A percentile compares a stretch with the other conserved stretches of the same genome.
Evolutionary conservation across 441 rosid species (phyloP).

Genomic region (Lepidium campestre): DNA sequence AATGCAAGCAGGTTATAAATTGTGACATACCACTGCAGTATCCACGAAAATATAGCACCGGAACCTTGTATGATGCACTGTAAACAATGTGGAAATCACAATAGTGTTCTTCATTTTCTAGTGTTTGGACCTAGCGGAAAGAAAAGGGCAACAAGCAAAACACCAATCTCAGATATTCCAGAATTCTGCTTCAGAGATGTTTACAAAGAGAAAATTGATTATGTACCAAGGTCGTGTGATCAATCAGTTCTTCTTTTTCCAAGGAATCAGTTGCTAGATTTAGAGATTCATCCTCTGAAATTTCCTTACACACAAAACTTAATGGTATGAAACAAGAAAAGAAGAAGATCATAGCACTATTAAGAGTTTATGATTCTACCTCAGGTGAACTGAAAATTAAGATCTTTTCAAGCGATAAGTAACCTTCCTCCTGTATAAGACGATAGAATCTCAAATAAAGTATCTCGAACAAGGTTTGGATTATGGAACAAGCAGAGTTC

Average conservation of each 20-base stretch:
- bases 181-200: neutral
- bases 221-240: conserved; percentile 63
- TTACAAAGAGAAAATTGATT: neutral
- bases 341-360: neutral
- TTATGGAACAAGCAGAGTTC: neutral
- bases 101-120: conserved; percentile 40
- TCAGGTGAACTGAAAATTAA: conserved; percentile 32
- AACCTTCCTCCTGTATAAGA: conserved; percentile 33
- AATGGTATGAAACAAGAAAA: neutral
- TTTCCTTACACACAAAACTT: conserved; percentile 29
- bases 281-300: conserved; percentile 12
- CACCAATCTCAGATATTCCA: neutral
- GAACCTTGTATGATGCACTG: conserved; percentile 65
- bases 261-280: conserved; percentile 25
- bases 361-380: conserved; percentile 25
- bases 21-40: conserved; percentile 47
- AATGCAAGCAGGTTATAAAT: neutral
- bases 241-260: conserved; percentile 39
- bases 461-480: neutral
- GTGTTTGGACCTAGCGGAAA: conserved; percentile 37
- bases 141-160: neutral
- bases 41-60: conserved; percentile 73
- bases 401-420: conserved; percentile 62
- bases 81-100: conserved; percentile 73
- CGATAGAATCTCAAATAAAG: neutral